Percentiles rank a stretch among this genome's conserved stretches.
These are phyloP conservation scores for Eutypella sp. DNA, from an alignment of 2,329 filamentous ascomycete species.

Conservation along the genomic window DNA sequence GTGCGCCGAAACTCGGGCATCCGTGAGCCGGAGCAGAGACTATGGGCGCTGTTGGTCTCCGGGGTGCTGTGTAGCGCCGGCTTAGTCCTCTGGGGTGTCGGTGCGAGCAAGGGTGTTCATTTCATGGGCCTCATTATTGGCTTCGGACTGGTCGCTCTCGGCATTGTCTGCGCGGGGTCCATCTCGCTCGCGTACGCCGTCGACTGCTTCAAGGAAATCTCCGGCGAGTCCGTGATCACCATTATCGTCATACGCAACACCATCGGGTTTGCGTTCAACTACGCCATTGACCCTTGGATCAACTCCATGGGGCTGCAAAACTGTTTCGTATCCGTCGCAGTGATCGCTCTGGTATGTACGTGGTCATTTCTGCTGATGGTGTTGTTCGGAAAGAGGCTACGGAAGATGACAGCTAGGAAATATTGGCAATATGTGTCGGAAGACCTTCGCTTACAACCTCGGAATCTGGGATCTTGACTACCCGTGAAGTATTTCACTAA, in stretches of 20 bases:
- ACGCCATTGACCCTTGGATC: slow-evolving; percentile 42
- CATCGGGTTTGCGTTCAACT: slow-evolving; percentile 34
- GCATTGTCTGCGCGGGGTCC: neutral
- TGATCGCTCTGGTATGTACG: slow-evolving; percentile 27
- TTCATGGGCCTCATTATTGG: neutral
- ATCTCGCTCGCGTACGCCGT: slow-evolving; percentile 32
- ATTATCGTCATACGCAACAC: slow-evolving; percentile 37
- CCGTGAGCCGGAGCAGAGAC: slow-evolving; percentile 35
- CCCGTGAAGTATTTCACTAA: too few species aligned
- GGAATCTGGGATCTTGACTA: too few species aligned
- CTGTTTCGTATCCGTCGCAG: slow-evolving; percentile 32
- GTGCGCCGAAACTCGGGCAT: slow-evolving; percentile 36
- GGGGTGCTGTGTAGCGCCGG: slow-evolving; percentile 13
- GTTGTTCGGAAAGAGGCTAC: neutral
- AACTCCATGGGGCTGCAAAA: slow-evolving; percentile 37
- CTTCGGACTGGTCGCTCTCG: neutral
- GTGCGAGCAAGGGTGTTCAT: neutral
- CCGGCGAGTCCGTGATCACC: slow-evolving; percentile 34
- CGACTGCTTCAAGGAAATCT: slow-evolving; percentile 36
- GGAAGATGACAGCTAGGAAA: neutral
- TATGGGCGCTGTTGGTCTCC: slow-evolving; percentile 35
- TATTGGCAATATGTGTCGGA: neutral
- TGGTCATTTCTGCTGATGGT: neutral
- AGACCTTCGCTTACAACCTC: neutral
- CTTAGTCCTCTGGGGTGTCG: slow-evolving; percentile 12